Percentiles rank a stretch among this genome's conserved stretches.
Conservation (phyloP, 345 rosid species). For the Jatropha curcas region DNA sequence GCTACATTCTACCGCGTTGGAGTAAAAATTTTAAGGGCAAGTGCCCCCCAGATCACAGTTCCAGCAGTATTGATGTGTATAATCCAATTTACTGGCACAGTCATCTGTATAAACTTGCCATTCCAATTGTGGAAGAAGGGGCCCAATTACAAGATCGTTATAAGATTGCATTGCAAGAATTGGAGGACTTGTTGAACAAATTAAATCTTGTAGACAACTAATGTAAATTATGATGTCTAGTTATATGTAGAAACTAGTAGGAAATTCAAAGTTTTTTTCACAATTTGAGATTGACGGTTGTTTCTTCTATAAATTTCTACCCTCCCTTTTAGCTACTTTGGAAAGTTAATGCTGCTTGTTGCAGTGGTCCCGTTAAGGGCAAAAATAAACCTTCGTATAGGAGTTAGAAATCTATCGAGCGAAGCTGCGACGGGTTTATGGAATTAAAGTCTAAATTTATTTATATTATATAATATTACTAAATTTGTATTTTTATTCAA, state of each 20-base stretch:
- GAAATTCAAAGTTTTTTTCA: background rate
- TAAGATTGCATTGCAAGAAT: conserved; percentile 42
- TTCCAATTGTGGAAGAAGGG: conserved; percentile 42
- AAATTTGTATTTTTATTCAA: too few species aligned
- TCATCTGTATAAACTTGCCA: conserved; percentile 31
- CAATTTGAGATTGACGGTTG: background rate
- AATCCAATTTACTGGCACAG: conserved; percentile 35
- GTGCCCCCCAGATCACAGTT: conserved; percentile 24
- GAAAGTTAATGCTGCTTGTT: too few species aligned
- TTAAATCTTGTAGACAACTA: conserved; percentile 35
- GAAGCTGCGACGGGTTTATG: too few species aligned
- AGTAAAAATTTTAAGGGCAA: conserved; percentile 39
- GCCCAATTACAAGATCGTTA: conserved; percentile 37
- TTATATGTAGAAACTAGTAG: background rate
- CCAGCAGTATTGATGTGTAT: conserved; percentile 27
- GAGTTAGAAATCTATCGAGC: too few species aligned
- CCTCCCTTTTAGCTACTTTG: background rate
- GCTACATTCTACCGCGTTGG: conserved; percentile 47
- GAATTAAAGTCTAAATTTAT: too few species aligned
- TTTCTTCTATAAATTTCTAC: background rate
- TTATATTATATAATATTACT: too few species aligned
- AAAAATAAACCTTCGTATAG: too few species aligned
- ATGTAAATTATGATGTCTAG: conserved; percentile 16
- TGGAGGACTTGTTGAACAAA: conserved; percentile 44
- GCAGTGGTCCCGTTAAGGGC: too few species aligned